These are phyloP conservation scores for Fabrea salina DNA, from an alignment of 169 alveolate species.

Conservation along the genomic window DNA sequence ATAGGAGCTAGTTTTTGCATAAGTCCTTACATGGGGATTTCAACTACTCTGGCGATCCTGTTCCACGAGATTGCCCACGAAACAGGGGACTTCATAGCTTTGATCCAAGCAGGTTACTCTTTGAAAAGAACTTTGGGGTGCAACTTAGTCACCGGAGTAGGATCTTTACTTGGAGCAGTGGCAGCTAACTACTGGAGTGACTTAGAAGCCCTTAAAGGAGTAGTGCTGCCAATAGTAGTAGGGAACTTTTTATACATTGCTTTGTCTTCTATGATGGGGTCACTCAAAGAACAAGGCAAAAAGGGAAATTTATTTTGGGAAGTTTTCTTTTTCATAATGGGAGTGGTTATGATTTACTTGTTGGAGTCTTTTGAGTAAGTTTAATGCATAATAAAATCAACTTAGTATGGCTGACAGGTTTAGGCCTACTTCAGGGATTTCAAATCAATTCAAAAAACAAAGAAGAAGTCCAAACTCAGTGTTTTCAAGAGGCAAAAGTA, in stretches of 20 bases:
- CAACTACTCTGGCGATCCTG: slow-evolving; percentile 71
- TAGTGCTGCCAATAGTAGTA: slow-evolving; percentile 17
- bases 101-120: slow-evolving; percentile 51
- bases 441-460: too few species aligned
- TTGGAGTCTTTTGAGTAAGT: not conserved
- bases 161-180: slow-evolving; percentile 58
- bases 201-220: not conserved
- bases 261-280: not conserved
- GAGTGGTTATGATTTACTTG: not conserved
- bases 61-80: slow-evolving; percentile 84
- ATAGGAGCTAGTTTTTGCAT: slow-evolving; percentile 72
- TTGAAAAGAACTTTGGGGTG: slow-evolving; percentile 46
- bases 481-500: too few species aligned
- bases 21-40: slow-evolving; percentile 50
- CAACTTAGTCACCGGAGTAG: slow-evolving; percentile 63
- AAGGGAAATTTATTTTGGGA: not conserved
- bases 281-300: not conserved
- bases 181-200: slow-evolving; percentile 29
- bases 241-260: slow-evolving; percentile 25
- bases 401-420: too few species aligned
- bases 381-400: too few species aligned
- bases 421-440: too few species aligned
- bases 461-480: too few species aligned
- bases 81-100: slow-evolving; percentile 69
- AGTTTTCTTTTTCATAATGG: slow-evolving; percentile 3